Evolutionary conservation across 2,329 filamentous ascomycete genomes (phyloP).

Genomic region (Aspergillus chevalieri): DNA sequence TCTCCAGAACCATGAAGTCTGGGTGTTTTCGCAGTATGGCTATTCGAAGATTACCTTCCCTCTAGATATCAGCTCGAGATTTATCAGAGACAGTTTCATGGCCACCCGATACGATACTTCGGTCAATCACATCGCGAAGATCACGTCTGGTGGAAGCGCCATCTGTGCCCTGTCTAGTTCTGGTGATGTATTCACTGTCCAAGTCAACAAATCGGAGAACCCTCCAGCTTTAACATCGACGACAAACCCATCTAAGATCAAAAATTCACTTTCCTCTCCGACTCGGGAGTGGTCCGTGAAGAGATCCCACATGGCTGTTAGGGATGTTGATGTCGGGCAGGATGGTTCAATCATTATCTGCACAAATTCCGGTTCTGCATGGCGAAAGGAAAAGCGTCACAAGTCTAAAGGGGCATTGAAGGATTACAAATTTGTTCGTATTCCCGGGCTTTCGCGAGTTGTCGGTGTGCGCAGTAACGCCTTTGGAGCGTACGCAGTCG

Average conservation of each 20-base stretch:
- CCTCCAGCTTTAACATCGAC: conserved; percentile 64
- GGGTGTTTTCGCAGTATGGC: conserved; percentile 91
- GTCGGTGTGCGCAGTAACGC: conserved; percentile 78
- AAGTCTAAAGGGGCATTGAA: conserved; percentile 75
- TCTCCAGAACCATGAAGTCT: conserved; percentile 80
- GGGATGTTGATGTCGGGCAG: conserved; percentile 81
- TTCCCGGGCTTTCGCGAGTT: conserved; percentile 81
- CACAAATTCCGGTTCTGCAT: conserved; percentile 86
- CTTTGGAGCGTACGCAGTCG: conserved; percentile 82
- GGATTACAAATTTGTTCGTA: conserved; percentile 90
- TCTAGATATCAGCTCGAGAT: conserved; percentile 63
- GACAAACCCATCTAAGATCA: conserved; percentile 87
- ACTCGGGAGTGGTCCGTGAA: conserved; percentile 82
- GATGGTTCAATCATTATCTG: conserved; percentile 93
- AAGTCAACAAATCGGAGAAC: conserved; percentile 62
- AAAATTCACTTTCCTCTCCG: conserved; percentile 69
- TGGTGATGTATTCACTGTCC: conserved; percentile 83
- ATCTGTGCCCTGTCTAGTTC: conserved; percentile 79
- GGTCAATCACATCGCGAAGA: conserved; percentile 64
- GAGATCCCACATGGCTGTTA: conserved; percentile 75
- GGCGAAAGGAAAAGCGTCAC: conserved; percentile 75
- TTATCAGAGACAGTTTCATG: conserved; percentile 60
- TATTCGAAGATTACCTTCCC: conserved; percentile 88
- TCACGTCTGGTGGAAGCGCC: conserved; percentile 81
- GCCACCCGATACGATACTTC: conserved; percentile 59